Evolutionary conservation across 2,329 filamentous ascomycete species (phyloP), one percentile per base, ranked within the genome.

Genomic region (Geosmithia flava): DNA sequence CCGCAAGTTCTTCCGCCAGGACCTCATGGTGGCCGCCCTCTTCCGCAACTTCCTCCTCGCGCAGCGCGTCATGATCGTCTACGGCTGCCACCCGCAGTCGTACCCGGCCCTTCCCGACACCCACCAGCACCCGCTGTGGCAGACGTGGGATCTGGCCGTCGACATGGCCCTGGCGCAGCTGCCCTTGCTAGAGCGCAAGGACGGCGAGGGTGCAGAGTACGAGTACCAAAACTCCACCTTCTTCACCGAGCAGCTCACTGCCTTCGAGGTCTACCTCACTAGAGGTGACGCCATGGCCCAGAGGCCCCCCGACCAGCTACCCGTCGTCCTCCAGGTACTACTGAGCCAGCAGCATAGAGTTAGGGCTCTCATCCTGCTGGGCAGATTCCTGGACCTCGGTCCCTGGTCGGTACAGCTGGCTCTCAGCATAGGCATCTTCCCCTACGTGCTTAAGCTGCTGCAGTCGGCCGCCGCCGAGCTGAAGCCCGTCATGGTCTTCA

Each of bases 321-420:
- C 93, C 2, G 94, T 98, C 44, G 90, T 98, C 3, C 75, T 98
- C 3, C 93, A 98, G 63, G 93, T 98, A 10, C 76, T 98, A 13
- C 76, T 98, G 6, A 97, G 91, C 62, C 93, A 98, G 63, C 90
- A 95, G 51, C 93, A 98, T 62, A 76, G 93, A 55, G 79, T 98
- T 23, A 78, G 93, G 46, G 93, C 93, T 16, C 74, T 98, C 52
- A 94, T 98, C 47, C 70, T 98, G 7, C 75, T 98, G 0, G 93
- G 90, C 50, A 87, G 89, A 54, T 98, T 98, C 64, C 72, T 98
- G 19, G 93, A 98, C 58, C 77, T 97, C 40, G 93, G 93, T 0
- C 93, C 93, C 1, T 98, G 93, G 93, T 94, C 93, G 29, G 93
- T 98, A n/a, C 93, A 97, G 62, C 79, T 98, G 41, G 93, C 93